phyloP scores from a whole-genome alignment of 2,329 filamentous ascomycete species.

The Colletotrichum liriopes region DNA sequence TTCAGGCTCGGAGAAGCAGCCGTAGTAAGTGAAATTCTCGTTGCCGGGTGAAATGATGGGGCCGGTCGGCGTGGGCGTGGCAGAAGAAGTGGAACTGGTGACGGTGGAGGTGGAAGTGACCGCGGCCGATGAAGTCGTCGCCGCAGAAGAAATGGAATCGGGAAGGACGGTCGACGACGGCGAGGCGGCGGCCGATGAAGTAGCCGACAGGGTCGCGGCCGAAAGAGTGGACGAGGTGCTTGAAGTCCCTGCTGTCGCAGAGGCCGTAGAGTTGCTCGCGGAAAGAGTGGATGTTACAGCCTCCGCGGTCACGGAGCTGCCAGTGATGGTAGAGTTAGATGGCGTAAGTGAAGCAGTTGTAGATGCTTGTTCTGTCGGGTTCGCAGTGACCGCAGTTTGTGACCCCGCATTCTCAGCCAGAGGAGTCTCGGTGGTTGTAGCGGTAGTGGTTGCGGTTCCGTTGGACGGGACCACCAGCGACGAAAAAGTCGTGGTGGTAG shows the following conservation, averaged over 20 bases:
- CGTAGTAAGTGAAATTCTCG: conserved; percentile 56
- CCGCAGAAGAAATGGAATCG: neutral
- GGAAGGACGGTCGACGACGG: neutral
- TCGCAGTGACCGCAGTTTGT: neutral
- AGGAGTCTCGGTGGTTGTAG: neutral
- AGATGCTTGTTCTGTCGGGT: neutral
- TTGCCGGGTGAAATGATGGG: conserved; percentile 53
- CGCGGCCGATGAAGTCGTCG: neutral
- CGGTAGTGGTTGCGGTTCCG: conserved; percentile 1
- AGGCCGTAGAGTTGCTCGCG: conserved; percentile 3
- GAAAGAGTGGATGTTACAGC: neutral
- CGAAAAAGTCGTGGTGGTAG: neutral
- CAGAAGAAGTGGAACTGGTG: conserved; percentile 16
- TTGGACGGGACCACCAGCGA: neutral
- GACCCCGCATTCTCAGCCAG: neutral
- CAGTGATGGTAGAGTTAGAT: conserved; percentile 19
- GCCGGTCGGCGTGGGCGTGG: conserved; percentile 45
- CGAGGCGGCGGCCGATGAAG: neutral
- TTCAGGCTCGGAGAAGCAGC: conserved; percentile 54
- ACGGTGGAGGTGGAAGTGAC: neutral
- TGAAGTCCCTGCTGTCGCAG: neutral
- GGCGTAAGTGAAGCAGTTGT: neutral
- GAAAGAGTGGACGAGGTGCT: conserved; percentile 4
- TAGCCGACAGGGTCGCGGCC: neutral
- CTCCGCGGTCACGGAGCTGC: conserved; percentile 4